Conservation (phyloP, 306 rosid genomes). For the Amphicarpaea edgeworthii region DNA sequence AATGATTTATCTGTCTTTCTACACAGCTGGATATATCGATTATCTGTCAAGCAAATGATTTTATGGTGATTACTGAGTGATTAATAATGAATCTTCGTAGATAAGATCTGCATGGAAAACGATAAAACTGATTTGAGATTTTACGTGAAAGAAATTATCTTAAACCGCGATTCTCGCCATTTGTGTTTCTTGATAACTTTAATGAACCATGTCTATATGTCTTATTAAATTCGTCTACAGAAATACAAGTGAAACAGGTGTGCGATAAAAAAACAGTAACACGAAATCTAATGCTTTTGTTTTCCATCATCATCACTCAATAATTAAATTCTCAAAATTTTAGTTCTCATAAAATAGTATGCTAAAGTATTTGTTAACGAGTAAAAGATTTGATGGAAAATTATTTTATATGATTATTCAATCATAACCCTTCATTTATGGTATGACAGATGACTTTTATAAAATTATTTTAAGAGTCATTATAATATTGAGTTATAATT, state of each 20-base stretch:
- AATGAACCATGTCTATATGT: conserved; percentile 20
- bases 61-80: conserved; percentile 30
- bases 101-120: conserved; percentile 65
- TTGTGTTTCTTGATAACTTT: conserved; percentile 58
- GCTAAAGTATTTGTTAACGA: too few relatives aligned
- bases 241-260: conserved; percentile 12
- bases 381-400: too few relatives aligned
- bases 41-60: conserved; percentile 43
- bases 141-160: conserved; percentile 28
- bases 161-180: conserved; percentile 72
- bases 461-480: too few relatives aligned
- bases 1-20: too few relatives aligned
- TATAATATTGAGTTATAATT: too few relatives aligned
- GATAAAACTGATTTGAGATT: conserved; percentile 54
- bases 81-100: conserved; percentile 38
- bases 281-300: conserved; percentile 4
- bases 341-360: too few relatives aligned
- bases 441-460: too few relatives aligned
- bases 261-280: neutral
- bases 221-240: conserved; percentile 7
- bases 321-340: conserved; percentile 13
- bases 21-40: conserved; percentile 42
- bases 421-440: too few relatives aligned
- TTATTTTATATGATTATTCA: too few relatives aligned
- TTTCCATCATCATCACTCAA: conserved; percentile 23